phyloP scores from a whole-genome alignment of 2,329 filamentous ascomycete species.

The Alternaria sp. region DNA sequence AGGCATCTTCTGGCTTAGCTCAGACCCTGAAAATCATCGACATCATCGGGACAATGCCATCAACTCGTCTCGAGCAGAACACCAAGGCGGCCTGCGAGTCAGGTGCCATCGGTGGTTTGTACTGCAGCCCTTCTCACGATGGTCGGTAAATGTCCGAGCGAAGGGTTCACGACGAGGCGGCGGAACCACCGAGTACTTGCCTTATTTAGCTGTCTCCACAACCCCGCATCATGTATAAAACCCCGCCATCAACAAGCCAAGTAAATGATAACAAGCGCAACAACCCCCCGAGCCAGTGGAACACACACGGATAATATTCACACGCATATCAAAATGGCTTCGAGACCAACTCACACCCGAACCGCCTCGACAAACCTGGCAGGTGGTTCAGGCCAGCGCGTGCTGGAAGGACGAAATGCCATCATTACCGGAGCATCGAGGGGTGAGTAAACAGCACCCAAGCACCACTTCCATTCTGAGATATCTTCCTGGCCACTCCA shows the following conservation, averaged over 20 bases:
- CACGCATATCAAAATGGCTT: conserved; percentile 42
- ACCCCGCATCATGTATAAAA: conserved; percentile 24
- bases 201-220: conserved; percentile 22
- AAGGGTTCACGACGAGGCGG: conserved; percentile 11
- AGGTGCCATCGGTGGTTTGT: neutral
- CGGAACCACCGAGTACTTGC: conserved; percentile 23
- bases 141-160: conserved; percentile 7
- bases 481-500: too few species aligned
- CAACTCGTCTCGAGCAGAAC: neutral
- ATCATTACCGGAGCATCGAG: conserved; percentile 81
- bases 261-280: neutral
- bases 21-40: conserved; percentile 13
- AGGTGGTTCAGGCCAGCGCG: conserved; percentile 38
- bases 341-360: conserved; percentile 42
- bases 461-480: too few species aligned
- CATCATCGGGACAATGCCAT: conserved; percentile 3
- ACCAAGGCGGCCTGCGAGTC: neutral
- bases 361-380: conserved; percentile 51
- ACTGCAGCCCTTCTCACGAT: neutral
- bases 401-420: conserved; percentile 73
- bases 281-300: neutral
- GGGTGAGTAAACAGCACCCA: too few species aligned
- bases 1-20: conserved; percentile 5
- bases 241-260: conserved; percentile 26
- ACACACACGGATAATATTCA: conserved; percentile 1